Evolutionary conservation across 1,284 basidiomycete species (phyloP).

Genomic region (Heterobasidion parviporum): DNA sequence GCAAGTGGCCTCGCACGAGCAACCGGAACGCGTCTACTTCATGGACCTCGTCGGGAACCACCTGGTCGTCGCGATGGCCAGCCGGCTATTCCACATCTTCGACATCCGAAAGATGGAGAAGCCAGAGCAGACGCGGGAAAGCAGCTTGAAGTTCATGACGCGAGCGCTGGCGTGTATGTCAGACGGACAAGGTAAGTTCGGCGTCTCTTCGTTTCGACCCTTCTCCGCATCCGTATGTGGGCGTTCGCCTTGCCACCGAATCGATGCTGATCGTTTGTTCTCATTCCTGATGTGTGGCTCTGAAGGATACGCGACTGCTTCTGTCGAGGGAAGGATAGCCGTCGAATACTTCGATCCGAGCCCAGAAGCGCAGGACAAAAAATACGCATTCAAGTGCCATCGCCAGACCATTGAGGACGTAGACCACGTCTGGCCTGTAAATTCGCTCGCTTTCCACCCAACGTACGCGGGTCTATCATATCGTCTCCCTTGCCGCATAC

Average conservation of each 20-base stretch:
- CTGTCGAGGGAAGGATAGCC: slow-evolving; percentile 93
- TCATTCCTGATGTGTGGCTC: background rate
- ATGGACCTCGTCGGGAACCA: slow-evolving; percentile 68
- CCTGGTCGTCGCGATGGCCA: slow-evolving; percentile 87
- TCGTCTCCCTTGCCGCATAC: background rate
- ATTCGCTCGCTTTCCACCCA: slow-evolving; percentile 91
- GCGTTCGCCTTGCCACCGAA: background rate
- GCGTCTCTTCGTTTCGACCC: background rate
- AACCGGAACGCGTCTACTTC: slow-evolving; percentile 81
- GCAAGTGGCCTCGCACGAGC: slow-evolving; percentile 53
- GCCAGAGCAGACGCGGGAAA: slow-evolving; percentile 78
- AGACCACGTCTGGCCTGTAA: slow-evolving; percentile 99
- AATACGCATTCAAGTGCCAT: slow-evolving; percentile 99
- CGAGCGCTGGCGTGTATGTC: slow-evolving; percentile 86
- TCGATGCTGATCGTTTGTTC: background rate
- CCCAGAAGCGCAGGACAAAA: slow-evolving; percentile 71
- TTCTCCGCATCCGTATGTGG: background rate
- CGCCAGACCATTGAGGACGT: slow-evolving; percentile 82
- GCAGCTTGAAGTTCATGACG: slow-evolving; percentile 93
- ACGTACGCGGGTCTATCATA: slow-evolving; percentile 34
- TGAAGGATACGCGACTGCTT: slow-evolving; percentile 85
- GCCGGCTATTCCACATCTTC: slow-evolving; percentile 82
- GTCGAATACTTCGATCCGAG: slow-evolving; percentile 95
- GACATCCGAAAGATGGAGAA: slow-evolving; percentile 70
- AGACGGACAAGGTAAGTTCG: slow-evolving; percentile 73